Evolutionary conservation across 1,139 yeast species (phyloP), one percentile per base, ranked within the genome.

Genomic region (Protomyces macrosporus): DNA sequence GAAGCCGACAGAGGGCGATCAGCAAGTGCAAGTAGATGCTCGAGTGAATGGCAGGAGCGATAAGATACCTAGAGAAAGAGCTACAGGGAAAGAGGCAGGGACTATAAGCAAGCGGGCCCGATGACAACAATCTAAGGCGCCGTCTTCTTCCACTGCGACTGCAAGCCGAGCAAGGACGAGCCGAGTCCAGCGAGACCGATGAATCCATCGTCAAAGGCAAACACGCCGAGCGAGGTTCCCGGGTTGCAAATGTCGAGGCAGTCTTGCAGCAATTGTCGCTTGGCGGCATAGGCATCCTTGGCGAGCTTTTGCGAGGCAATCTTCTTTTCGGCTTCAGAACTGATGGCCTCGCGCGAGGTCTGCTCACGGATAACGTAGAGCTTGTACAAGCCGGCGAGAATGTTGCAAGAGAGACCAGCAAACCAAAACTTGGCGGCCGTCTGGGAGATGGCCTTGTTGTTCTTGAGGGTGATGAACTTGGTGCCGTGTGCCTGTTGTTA

Each of bases 141-240:
- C 23, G 70, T 68, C 34, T 65, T 55, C 54, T 67, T 76, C 93
- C 93, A 91, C 69, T 87, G 77, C 70, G 88, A 90, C 72, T 81
- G 82, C 67, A 89, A 79, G 48, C 96, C 97, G 76, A 90, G 78
- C 65, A 86, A 67, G 52, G 96, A 87, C 39, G 97, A 90, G 67
- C 88, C 78, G 40, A 87, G 81, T 74, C 98, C 98, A 55, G 95
- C 91, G 68, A 86, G 78, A 59, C 96, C 97, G 64, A 90, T 82
- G 59, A 86, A 81, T 60, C 96, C 95, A 71, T 91, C 97, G 73
- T 86, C 84, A 55, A 73, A 63, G 71, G 80, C 79, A 71, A 87
- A 78, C 75, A 79, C 76, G 66, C 82, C 80, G 75, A 89, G 81
- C 59, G 86, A 82, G 74, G 87, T 85, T 73, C 86, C 78, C 34